Conservation (phyloP, 495 filamentous ascomycete genomes). For the Annulohypoxylon maeteangense region DNA sequence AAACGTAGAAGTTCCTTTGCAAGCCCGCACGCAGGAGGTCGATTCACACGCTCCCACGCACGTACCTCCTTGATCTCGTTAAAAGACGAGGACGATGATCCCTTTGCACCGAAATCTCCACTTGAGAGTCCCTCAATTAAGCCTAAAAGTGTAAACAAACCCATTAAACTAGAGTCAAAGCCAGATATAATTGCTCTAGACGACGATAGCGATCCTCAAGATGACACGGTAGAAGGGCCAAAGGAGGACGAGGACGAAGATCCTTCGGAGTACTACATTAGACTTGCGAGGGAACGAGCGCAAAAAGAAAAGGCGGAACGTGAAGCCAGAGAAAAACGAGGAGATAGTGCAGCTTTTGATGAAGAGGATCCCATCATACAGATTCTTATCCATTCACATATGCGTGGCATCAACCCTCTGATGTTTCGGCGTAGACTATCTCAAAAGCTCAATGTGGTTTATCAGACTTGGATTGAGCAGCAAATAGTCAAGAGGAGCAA, state of each 20-base stretch:
- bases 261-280: constrained; percentile 49
- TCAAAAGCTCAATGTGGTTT: constrained; percentile 72
- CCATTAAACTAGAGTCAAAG: neutral
- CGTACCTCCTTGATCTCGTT: constrained; percentile 15
- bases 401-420: constrained; percentile 69
- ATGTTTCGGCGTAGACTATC: constrained; percentile 74
- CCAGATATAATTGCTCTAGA: constrained; percentile 27
- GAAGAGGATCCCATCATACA: constrained; percentile 61
- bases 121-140: neutral
- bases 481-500: constrained; percentile 64
- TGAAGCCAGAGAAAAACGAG: constrained; percentile 35
- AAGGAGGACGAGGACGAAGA: constrained; percentile 41
- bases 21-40: constrained; percentile 9
- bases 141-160: neutral
- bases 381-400: constrained; percentile 77
- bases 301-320: constrained; percentile 41
- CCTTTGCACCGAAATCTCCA: neutral
- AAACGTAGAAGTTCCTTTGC: constrained; percentile 7
- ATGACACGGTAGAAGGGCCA: constrained; percentile 9
- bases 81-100: constrained; percentile 35
- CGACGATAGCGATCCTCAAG: constrained; percentile 30
- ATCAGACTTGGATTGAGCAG: constrained; percentile 66
- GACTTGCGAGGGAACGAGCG: constrained; percentile 40
- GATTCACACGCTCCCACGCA: constrained; percentile 14
- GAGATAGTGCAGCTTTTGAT: neutral